Base-by-base conservation (phyloP, 2,329 filamentous ascomycete genomes). In the Penicillium corylophilum region DNA sequence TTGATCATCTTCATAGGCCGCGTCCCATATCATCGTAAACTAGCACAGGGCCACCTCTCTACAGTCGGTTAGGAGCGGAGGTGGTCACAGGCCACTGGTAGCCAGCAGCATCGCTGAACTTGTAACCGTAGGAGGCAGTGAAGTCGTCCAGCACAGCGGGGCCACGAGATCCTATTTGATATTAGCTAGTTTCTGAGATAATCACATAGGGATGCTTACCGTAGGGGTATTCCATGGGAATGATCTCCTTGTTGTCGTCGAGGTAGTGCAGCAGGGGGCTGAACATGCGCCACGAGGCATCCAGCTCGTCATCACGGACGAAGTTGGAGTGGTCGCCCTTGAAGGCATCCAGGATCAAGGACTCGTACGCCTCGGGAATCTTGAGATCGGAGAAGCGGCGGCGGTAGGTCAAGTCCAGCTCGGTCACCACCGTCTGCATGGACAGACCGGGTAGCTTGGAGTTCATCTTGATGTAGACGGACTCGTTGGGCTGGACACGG, bases 401-500 rank as follows among this genome's bases (percentile, higher is more conserved):
- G 71, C 95, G 86, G 82, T 99, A 99, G 59, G 95, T 99, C 63
- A 99, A 84, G 71, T 99, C 94, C 54, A 99, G 88, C 79, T 99
- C 94, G 54, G 94, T 99, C 64, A 96, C 90, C 35, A 97, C 94
- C 12, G 94, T 99, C 82, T 99, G 94, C 92, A 97, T 99, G 80
- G 91, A 97, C 67, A 99, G 81, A 66, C 94, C 94, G 18, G 94
- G 95, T 53, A 99, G 82, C 82, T 99, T 99, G 26, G 93, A 97
- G 87, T 99, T 99, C 94, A 99, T 99, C 86, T 99, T 99, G 76
- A 97, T 95, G 79, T 99, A 99, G 63, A 99, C 92, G 71, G 90
- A 95, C 82, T 99, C 94, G 79, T 99, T 99, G 66, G 94, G 94
- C 80, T 99, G 94, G 61, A 99, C 95, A 63, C 94, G 92, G 80